phyloP scores from a whole-genome alignment of 2,329 filamentous ascomycete genomes.

The Byssochlamys sp. region DNA sequence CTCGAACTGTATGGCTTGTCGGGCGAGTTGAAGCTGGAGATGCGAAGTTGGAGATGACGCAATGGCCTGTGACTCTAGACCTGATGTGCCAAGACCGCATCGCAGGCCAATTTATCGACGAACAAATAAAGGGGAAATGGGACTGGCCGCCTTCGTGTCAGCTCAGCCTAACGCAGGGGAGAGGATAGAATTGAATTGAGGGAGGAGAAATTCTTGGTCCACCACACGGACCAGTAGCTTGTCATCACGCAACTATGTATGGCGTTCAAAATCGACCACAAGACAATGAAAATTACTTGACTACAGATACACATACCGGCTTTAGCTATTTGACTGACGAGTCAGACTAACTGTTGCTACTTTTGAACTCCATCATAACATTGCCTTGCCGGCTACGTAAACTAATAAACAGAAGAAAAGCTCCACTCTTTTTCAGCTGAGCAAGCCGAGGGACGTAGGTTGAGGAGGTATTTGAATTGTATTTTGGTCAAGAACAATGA shows the following conservation, averaged over 20 bases:
- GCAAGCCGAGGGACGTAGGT: slow-evolving; percentile 3
- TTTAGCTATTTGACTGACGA: neutral
- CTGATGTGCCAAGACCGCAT: neutral
- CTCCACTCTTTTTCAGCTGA: neutral
- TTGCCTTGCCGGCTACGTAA: neutral
- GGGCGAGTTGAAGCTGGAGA: slow-evolving; percentile 2
- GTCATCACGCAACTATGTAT: neutral
- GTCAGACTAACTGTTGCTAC: neutral
- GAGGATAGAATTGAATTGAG: neutral
- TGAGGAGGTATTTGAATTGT: slow-evolving; percentile 27
- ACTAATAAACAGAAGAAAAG: neutral
- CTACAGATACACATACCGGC: too few species aligned
- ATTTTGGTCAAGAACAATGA: slow-evolving; percentile 33
- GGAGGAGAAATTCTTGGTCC: neutral
- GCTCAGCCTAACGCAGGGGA: neutral
- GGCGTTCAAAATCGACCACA: neutral
- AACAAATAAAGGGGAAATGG: neutral
- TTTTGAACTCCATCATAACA: neutral
- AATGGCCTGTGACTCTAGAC: slow-evolving; percentile 10
- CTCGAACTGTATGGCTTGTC: neutral
- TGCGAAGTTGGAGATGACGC: slow-evolving; percentile 15
- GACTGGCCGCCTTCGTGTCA: neutral
- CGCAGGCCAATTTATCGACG: neutral
- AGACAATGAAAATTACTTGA: too few species aligned
- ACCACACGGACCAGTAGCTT: neutral